Evolutionary conservation across 2,329 filamentous ascomycete species (phyloP).

Genomic region (Aspergillus chevalieri): DNA sequence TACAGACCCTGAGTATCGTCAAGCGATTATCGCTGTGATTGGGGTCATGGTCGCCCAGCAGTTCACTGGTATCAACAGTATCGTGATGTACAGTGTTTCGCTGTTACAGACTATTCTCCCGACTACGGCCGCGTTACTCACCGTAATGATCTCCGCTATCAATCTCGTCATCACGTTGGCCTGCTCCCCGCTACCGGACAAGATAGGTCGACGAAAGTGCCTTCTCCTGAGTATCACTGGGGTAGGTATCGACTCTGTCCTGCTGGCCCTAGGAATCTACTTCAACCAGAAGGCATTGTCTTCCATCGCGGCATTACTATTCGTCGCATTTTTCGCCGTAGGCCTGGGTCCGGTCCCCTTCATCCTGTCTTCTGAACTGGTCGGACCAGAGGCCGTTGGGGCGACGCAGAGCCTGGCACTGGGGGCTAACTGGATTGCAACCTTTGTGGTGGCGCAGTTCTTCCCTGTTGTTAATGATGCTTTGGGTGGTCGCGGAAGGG

Average conservation of each 20-base stretch:
- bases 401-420: conserved; percentile 85
- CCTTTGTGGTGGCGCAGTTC: conserved; percentile 88
- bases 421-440: conserved; percentile 81
- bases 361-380: conserved; percentile 85
- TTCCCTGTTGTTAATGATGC: conserved; percentile 80
- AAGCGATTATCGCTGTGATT: conserved; percentile 73
- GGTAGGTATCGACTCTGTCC: conserved; percentile 71
- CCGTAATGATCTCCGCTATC: conserved; percentile 77
- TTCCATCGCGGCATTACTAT: conserved; percentile 72
- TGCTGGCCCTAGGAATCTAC: conserved; percentile 74
- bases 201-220: conserved; percentile 78
- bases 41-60: conserved; percentile 93
- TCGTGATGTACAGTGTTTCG: conserved; percentile 97
- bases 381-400: conserved; percentile 82
- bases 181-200: conserved; percentile 80
- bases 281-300: conserved; percentile 67
- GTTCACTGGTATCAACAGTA: conserved; percentile 88
- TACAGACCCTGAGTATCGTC: conserved; percentile 60
- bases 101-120: conserved; percentile 76
- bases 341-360: conserved; percentile 93
- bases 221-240: conserved; percentile 76
- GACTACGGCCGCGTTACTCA: conserved; percentile 73
- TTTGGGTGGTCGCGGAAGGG: conserved; percentile 71
- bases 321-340: conserved; percentile 84
- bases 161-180: conserved; percentile 78